phyloP scores from a whole-genome alignment of 352 stramenopile species.

The Phytophthora palmivora region DNA sequence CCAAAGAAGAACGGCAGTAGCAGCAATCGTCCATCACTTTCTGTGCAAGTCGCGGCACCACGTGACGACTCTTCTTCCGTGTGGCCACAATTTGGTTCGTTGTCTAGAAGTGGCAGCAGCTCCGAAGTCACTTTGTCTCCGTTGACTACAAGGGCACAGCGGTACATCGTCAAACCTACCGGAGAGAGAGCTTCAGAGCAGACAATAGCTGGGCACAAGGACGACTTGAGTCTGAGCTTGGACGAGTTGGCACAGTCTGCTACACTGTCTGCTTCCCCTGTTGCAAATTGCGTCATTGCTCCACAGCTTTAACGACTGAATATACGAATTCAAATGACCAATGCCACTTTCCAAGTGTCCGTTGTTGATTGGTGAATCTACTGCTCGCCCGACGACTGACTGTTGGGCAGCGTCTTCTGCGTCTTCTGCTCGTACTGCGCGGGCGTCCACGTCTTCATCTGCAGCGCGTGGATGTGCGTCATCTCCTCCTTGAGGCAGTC shows the following conservation, averaged over 20 bases:
- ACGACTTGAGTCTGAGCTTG: conserved; percentile 21
- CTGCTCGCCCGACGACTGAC: conserved; percentile 61
- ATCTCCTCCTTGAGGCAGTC: conserved; percentile 86
- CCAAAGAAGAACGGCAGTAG: conserved; percentile 26
- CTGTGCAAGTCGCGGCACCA: conserved; percentile 4
- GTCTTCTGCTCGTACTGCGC: conserved; percentile 87
- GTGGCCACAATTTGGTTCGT: conserved; percentile 22
- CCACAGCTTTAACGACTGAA: conserved; percentile 15
- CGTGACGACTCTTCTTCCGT: conserved; percentile 8
- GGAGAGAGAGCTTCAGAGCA: conserved; percentile 24
- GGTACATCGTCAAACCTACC: conserved; percentile 50
- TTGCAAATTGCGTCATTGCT: too few relatives aligned
- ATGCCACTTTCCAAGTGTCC: too few relatives aligned
- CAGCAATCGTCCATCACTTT: conserved; percentile 8
- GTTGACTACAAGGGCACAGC: conserved; percentile 41
- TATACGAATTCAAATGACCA: too few relatives aligned
- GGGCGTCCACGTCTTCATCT: conserved; percentile 89
- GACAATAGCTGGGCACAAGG: conserved; percentile 7
- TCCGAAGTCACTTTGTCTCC: conserved; percentile 23
- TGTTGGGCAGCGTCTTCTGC: conserved; percentile 58
- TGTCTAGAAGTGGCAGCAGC: conserved; percentile 18
- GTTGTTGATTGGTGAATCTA: conserved; percentile 32
- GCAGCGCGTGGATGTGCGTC: conserved; percentile 83
- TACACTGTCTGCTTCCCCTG: conserved; percentile 13
- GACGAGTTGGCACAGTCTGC: conserved; percentile 30